phyloP scores from a whole-genome alignment of 805 yeast species.

The Wickerhamiella australiensis region DNA sequence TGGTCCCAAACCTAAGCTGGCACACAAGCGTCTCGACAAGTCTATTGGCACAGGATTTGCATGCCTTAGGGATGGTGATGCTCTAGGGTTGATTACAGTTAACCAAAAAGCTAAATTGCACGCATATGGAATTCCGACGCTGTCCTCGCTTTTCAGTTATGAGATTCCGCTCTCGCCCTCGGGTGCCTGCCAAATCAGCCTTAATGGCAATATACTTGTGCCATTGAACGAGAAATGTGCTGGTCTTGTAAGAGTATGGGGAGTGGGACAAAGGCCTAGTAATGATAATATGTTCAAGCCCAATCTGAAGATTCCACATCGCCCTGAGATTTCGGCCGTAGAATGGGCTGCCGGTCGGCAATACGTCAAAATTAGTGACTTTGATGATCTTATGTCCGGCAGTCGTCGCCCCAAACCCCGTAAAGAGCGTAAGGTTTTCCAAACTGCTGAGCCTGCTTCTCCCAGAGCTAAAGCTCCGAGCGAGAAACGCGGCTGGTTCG shows the following conservation, averaged over 20 bases:
- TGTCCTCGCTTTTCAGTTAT: slow-evolving; percentile 18
- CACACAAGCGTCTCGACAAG: slow-evolving; percentile 51
- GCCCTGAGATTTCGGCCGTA: slow-evolving; percentile 69
- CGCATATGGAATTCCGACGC: slow-evolving; percentile 20
- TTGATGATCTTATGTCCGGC: slow-evolving; percentile 61
- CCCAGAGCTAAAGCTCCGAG: slow-evolving; percentile 5
- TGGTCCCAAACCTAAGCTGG: slow-evolving; percentile 47
- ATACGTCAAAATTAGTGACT: slow-evolving; percentile 46
- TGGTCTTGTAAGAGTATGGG: slow-evolving; percentile 42
- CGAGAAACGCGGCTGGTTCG: slow-evolving; percentile 10
- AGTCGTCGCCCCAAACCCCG: slow-evolving; percentile 50
- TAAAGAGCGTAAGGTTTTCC: slow-evolving; percentile 18
- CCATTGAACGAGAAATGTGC: slow-evolving; percentile 46
- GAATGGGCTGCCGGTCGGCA: slow-evolving; percentile 80
- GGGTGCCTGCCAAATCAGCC: slow-evolving; percentile 28
- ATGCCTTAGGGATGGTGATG: slow-evolving; percentile 33
- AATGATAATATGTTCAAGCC: slow-evolving; percentile 47
- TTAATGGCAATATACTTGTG: slow-evolving; percentile 30
- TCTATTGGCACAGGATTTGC: slow-evolving; percentile 46
- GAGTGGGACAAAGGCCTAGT: slow-evolving; percentile 29
- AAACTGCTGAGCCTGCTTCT: neutral
- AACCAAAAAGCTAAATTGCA: slow-evolving; percentile 18
- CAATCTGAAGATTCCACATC: slow-evolving; percentile 52
- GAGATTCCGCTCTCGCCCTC: slow-evolving; percentile 14
- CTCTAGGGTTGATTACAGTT: slow-evolving; percentile 28